Percentiles rank a stretch among this genome's conserved stretches.
phyloP scores from a whole-genome alignment of 1,284 basidiomycete genomes.

The Rhodotorula sp. region DNA sequence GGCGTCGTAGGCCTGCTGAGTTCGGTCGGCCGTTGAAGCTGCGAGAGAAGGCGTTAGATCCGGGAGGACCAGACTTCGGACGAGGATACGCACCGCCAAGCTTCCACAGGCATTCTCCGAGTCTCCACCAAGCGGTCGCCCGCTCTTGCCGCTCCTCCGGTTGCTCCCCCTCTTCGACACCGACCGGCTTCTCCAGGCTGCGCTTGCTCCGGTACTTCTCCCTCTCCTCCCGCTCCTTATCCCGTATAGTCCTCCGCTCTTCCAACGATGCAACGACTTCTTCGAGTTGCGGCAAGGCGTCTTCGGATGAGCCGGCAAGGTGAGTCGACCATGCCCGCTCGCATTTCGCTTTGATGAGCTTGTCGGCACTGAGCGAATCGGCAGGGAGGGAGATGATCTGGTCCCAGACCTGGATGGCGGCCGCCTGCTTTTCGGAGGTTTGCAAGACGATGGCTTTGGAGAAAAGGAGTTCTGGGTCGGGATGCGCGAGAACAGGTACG shows the following conservation, averaged over 20 bases:
- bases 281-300: constrained; percentile 61
- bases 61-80: too few relatives aligned
- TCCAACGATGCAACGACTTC: constrained; percentile 62
- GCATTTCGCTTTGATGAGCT: constrained; percentile 69
- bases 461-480: constrained; percentile 62
- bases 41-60: background rate
- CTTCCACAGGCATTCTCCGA: constrained; percentile 76
- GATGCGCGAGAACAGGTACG: background rate
- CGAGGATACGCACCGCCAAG: constrained; percentile 59
- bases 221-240: constrained; percentile 35
- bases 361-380: constrained; percentile 50
- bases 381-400: constrained; percentile 48
- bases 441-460: constrained; percentile 73
- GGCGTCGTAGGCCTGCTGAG: constrained; percentile 67
- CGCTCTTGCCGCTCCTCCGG: constrained; percentile 48
- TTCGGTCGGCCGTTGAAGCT: constrained; percentile 10
- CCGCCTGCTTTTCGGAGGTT: constrained; percentile 64
- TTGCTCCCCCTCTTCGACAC: constrained; percentile 52
- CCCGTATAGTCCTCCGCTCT: constrained; percentile 27
- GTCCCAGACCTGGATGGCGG: constrained; percentile 66
- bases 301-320: constrained; percentile 58
- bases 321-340: constrained; percentile 84
- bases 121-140: constrained; percentile 78
- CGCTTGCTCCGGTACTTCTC: constrained; percentile 40
- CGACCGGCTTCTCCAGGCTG: constrained; percentile 57